Evolutionary conservation across 2,329 filamentous ascomycete genomes (phyloP).

Genomic region (Alternaria triticina): DNA sequence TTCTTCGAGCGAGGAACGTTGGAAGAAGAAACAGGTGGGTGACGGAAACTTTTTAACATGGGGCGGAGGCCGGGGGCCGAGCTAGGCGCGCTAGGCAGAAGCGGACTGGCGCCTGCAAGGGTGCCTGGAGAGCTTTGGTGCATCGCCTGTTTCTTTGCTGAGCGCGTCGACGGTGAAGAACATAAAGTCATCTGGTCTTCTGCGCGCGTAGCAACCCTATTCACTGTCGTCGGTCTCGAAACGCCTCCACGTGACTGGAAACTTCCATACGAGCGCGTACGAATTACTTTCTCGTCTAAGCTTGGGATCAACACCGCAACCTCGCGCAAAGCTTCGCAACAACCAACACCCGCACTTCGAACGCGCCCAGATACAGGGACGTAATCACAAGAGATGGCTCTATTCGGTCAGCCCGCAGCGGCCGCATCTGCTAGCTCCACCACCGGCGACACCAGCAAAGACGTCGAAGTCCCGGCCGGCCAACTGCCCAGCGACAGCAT

Average conservation of each 20-base stretch:
- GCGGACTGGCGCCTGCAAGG: constrained; percentile 32
- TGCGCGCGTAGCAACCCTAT: constrained; percentile 1
- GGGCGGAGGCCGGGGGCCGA: constrained; percentile 22
- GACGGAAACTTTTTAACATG: constrained; percentile 29
- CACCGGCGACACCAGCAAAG: constrained; percentile 87
- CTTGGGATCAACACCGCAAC: constrained; percentile 8
- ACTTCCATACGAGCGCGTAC: constrained; percentile 6
- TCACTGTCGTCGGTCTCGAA: background rate
- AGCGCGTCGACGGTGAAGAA: constrained; percentile 20
- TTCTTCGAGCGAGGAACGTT: constrained; percentile 97
- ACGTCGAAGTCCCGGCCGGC: constrained; percentile 77
- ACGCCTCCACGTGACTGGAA: background rate
- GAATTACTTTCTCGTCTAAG: constrained; percentile 1
- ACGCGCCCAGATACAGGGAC: constrained; percentile 10
- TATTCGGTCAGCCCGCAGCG: constrained; percentile 63
- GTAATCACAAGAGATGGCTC: constrained; percentile 58
- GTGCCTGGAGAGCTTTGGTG: constrained; percentile 37
- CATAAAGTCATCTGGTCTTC: constrained; percentile 16
- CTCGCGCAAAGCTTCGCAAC: constrained; percentile 32
- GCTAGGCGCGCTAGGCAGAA: constrained; percentile 38
- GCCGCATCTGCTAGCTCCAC: constrained; percentile 69
- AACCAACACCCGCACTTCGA: constrained; percentile 3
- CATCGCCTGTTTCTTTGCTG: constrained; percentile 25
- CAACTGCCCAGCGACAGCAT: constrained; percentile 80
- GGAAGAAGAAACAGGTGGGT: constrained; percentile 44